A percentile compares a stretch with the other conserved stretches of the same genome.
phyloP scores from a whole-genome alignment of 352 stramenopile species.

The Globisporangium emineosum region DNA sequence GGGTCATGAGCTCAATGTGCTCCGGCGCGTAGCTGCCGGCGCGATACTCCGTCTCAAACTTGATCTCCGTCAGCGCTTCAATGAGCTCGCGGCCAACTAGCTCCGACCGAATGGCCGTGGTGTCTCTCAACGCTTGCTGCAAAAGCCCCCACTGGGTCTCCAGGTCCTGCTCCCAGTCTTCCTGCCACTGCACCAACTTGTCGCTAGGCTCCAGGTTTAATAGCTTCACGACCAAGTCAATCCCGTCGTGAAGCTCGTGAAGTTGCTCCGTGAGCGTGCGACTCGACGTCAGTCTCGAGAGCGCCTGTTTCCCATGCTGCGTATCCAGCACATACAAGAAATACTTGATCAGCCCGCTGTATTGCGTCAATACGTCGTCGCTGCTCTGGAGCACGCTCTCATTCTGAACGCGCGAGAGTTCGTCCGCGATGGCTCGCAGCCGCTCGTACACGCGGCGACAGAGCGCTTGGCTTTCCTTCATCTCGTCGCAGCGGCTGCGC shows the following conservation, averaged over 20 bases:
- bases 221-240: not conserved
- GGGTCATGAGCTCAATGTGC: not conserved
- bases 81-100: not conserved
- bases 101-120: not conserved
- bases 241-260: not conserved
- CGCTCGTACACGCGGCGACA: not conserved
- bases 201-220: not conserved
- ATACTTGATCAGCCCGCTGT: not conserved
- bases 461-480: not conserved
- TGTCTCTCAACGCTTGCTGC: not conserved
- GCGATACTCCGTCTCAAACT: not conserved
- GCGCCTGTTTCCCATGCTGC: not conserved
- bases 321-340: not conserved
- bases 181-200: not conserved
- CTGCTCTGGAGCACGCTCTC: not conserved
- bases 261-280: not conserved
- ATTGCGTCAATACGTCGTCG: not conserved
- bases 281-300: not conserved
- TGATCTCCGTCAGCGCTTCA: slow-evolving; percentile 5
- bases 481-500: not conserved
- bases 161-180: not conserved
- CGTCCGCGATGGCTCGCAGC: not conserved
- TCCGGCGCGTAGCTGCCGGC: not conserved
- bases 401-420: not conserved
- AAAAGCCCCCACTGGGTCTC: not conserved